Evolutionary conservation across 495 filamentous ascomycete species (phyloP), one percentile per base, ranked within the genome.

Genomic region (Podospora fimiseda): DNA sequence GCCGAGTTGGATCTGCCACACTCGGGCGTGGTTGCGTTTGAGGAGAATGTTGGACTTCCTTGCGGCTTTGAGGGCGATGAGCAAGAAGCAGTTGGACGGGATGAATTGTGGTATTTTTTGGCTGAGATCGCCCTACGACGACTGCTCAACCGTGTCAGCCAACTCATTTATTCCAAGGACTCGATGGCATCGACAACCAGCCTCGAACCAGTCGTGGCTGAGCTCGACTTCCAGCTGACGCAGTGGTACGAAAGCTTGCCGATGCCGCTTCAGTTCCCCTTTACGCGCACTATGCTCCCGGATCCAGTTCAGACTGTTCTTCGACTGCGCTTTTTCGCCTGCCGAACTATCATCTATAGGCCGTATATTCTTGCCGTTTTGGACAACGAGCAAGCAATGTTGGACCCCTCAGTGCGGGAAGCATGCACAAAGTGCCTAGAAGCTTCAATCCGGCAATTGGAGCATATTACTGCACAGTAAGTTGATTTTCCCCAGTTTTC

Each of bases 221-320:
- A 92, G 67, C 78, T 91, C 30, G 85, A 90, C 65, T 90, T 81
- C 70, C 87, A 90, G 64, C 75, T 90, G 37, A 85, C 82, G 23
- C 87, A 91, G 60, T 92, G 87, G 87, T 90, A 92, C 66, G 85
- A 88, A 57, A 84, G 78, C 60, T 74, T 90, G 30, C 88, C 87
- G 9, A 62, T 80, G 45, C 76, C 87, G 8, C 74, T 92, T 47
- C 85, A 87, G 58, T 90, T 90, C 64, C 88, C 87, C 22, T 84
- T 86, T 58, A 80, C 77, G 39, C 73, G 79, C 42, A 64, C 77
- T 2, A 79, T 84, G 53, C 72, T 87, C 21, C 74, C 80, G 52
- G 84, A 89, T 63, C 80, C 86, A 16, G 80, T 89, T 30, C 88
- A 92, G 67, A 90, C 87, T 18, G 88, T 90, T 43, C 67, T 90